Evolutionary conservation across 1,139 yeast species (phyloP), one percentile per base, ranked within the genome.

Genomic region (Diutina neorugosa): DNA sequence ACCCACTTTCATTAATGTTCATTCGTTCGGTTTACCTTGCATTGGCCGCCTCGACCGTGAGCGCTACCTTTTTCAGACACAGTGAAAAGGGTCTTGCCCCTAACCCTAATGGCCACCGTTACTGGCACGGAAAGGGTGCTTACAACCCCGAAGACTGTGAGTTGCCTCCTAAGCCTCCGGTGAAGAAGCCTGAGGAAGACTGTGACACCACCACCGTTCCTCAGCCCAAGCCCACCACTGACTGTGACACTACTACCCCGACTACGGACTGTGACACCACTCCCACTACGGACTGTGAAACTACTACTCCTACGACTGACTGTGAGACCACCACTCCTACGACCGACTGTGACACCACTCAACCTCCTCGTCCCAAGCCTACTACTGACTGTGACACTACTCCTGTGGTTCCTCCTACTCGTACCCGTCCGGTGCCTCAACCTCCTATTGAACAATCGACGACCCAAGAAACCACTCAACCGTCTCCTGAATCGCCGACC

Each of bases 11-110:
- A 3, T 18, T 14, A 23, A 44, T 44, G 48, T 44, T 44, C 48
- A 21, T 44, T 44, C 48, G 48, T 23, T 44, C 48, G n/a, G 48
- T 44, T 44, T 44, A 44, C 34, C 20, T 44, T 44, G 34, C 48
- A n/a, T 25, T 25, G 18, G 48, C 48, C 16, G 16, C 25, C 31
- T 25, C 48, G 34, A n/a, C 34, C n/a, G 48, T 44, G 16, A 44
- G 34, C 25, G 48, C 48, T 21, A 44, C 37, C 14, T 31, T 31
- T n/a, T 31, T 11, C 6, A 31, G n/a, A n/a, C n/a, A n/a, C n/a
- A n/a, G n/a, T n/a, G n/a, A n/a, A n/a, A n/a, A n/a, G n/a, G n/a
- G n/a, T n/a, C n/a, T n/a, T 14, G 37, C 14, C 4, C 37, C 37
- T 11, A 31, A 31, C 37, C 37, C 37, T n/a, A 31, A 31, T n/a